Evolutionary conservation across 495 filamentous ascomycete species (phyloP), one percentile per base, ranked within the genome.

Genomic region (Podospora bellae-mahoneyi): DNA sequence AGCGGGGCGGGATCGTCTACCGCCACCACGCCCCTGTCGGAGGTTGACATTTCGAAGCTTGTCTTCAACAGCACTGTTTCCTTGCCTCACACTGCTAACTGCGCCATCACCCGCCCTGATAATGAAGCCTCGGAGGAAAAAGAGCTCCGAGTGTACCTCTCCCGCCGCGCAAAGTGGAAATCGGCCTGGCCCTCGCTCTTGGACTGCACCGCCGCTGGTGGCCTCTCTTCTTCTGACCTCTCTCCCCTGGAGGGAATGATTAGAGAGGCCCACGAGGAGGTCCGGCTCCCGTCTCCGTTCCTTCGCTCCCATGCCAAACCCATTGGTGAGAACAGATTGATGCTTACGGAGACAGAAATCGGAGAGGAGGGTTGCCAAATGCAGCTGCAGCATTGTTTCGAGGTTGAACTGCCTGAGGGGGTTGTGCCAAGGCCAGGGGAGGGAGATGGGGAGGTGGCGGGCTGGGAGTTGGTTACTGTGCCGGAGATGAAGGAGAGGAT

Each of bases 331-430:
- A 62, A 62, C 26, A 7, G 60, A 2, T n/a, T 62, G 5, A 18
- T 26, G 60, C 27, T 62, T 5, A 26, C 18, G 1, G 30, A 34
- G 23, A 62, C 60, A 26, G 60, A 62, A 15, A 32, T 62, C 32
- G 60, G 60, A 26, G 60, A 62, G 60, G 60, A 62, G 18, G 60
- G 60, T 5, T 62, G 60, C 18, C 60, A 62, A 26, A 62, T 62
- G 60, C 60, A 62, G 60, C 26, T 32, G 6, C 60, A 62, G 26
- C 60, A 62, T 32, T 30, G 20, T 3, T 62, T 62, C 16, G 60
- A 62, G 27, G 60, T 62, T 27, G 60, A 62, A 2, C 18, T 62
- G 60, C 55, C 55, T 20, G 55, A 58, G 55, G 18, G 23, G 3
- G 23, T 58, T 7, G 18, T 10, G 2, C 55, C 55, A 3, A 48